Conservation (phyloP, 1,284 basidiomycete species). For the Rhodotorula sp. region DNA sequence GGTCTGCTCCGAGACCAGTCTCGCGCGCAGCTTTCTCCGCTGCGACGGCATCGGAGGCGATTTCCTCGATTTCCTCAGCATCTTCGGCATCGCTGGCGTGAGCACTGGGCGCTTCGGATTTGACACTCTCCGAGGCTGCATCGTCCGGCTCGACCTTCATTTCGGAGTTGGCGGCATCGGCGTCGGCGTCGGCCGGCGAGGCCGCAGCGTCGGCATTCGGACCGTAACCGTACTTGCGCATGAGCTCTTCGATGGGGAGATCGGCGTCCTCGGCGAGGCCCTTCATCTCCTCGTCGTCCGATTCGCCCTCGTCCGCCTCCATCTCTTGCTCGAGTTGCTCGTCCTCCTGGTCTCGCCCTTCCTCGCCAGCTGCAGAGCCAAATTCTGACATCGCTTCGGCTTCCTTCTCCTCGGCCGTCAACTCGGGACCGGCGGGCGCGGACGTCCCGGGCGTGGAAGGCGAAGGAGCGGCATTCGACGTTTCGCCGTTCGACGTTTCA, state of each 20-base stretch:
- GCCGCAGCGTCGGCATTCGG: background rate
- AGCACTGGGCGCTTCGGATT: background rate
- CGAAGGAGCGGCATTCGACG: background rate
- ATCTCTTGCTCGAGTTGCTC: slow-evolving; percentile 51
- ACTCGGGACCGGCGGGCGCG: slow-evolving; percentile 41
- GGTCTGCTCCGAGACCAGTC: slow-evolving; percentile 1
- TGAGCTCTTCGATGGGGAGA: slow-evolving; percentile 57
- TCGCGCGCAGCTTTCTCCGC: background rate
- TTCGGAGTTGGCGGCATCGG: slow-evolving; percentile 9
- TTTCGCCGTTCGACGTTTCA: background rate
- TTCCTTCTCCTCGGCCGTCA: slow-evolving; percentile 51
- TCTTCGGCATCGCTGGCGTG: slow-evolving; percentile 17
- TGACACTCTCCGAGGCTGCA: background rate
- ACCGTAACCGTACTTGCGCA: slow-evolving; percentile 55
- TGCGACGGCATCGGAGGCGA: slow-evolving; percentile 21
- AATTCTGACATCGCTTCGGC: slow-evolving; percentile 45
- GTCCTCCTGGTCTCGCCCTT: slow-evolving; percentile 47
- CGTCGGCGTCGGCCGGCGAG: background rate
- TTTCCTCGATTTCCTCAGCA: slow-evolving; percentile 37
- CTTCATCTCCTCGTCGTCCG: slow-evolving; percentile 55
- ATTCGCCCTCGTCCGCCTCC: slow-evolving; percentile 51
- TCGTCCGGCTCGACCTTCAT: slow-evolving; percentile 18
- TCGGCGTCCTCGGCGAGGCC: slow-evolving; percentile 57
- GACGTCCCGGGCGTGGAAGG: slow-evolving; percentile 14
- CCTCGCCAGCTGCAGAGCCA: slow-evolving; percentile 34